Conservation (phyloP, 306 rosid genomes). For the Rosa lucieae region DNA sequence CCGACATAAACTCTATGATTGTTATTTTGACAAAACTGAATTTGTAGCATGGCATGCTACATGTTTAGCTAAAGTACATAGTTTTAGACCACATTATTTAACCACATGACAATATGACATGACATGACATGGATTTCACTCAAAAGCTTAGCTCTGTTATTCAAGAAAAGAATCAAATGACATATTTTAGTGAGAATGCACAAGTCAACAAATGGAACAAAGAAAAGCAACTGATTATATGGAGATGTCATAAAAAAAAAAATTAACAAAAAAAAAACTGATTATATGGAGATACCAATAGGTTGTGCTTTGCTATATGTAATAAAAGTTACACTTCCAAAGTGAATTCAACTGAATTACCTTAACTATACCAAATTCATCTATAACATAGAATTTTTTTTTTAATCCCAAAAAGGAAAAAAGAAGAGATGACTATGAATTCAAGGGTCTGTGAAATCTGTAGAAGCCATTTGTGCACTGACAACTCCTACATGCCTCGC, state of each 20-base stretch:
- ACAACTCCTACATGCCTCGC: conserved; percentile 40
- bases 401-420: not conserved
- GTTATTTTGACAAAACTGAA: not conserved
- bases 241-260: not conserved
- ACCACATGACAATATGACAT: not conserved
- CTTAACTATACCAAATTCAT: conserved; percentile 4
- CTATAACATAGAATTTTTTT: not conserved
- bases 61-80: not conserved
- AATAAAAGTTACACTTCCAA: not conserved
- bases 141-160: not conserved
- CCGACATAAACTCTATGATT: not conserved
- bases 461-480: conserved; percentile 25
- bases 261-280: not conserved
- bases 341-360: not conserved
- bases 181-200: not conserved
- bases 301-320: not conserved
- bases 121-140: not conserved
- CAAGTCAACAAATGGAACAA: not conserved
- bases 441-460: conserved; percentile 32
- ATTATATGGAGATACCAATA: not conserved
- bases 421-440: conserved; percentile 4
- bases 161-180: not conserved
- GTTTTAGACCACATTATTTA: not conserved
- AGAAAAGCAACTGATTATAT: not conserved
- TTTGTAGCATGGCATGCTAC: not conserved